A percentile compares a stretch with the other conserved stretches of the same genome.
phyloP scores from a whole-genome alignment of 345 rosid genomes.

The Sonneratia alba region DNA sequence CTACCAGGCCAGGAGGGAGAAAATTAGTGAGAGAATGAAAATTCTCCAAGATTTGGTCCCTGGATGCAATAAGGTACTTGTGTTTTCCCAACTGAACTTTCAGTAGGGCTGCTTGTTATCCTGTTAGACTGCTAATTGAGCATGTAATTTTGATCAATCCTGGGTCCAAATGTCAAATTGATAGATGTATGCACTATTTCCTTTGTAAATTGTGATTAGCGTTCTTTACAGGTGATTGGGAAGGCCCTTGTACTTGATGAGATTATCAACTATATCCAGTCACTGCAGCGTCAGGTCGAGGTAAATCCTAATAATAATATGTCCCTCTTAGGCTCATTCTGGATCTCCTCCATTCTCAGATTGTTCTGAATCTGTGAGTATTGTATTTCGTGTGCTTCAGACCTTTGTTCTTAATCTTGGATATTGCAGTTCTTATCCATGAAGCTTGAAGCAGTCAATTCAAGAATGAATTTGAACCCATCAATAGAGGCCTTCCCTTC shows the following conservation, averaged over 20 bases:
- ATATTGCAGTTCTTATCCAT: conserved; percentile 75
- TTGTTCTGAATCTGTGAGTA: background rate
- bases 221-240: conserved; percentile 66
- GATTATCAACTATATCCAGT: conserved; percentile 91
- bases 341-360: background rate
- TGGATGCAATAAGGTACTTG: conserved; percentile 80
- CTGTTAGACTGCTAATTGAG: background rate
- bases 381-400: background rate
- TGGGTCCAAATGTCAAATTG: background rate
- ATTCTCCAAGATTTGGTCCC: conserved; percentile 94
- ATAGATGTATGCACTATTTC: background rate
- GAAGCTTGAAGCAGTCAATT: conserved; percentile 89
- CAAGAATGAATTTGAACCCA: conserved; percentile 43
- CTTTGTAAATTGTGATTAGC: background rate
- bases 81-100: background rate
- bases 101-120: background rate
- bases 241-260: conserved; percentile 97
- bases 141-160: background rate
- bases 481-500: conserved; percentile 52
- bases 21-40: conserved; percentile 90
- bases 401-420: conserved; percentile 4
- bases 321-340: background rate
- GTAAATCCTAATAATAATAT: conserved; percentile 20
- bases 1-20: conserved; percentile 92
- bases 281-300: conserved; percentile 93